These are phyloP conservation scores for Hypoxylon sp. DNA, from an alignment of 2,329 filamentous ascomycete genomes.

Conservation along the genomic window DNA sequence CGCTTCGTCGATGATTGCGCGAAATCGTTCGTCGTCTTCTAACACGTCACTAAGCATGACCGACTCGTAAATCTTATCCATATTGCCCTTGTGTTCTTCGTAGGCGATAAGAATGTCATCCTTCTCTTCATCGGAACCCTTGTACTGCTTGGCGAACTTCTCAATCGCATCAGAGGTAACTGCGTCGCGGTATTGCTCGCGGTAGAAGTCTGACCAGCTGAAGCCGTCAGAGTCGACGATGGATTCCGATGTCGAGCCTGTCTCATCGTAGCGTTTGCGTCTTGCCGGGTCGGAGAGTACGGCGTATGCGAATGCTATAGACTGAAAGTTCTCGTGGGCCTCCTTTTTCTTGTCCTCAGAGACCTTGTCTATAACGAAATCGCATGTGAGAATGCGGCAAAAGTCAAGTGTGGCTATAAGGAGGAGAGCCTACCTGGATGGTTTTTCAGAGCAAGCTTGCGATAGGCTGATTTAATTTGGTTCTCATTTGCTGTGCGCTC, in stretches of 20 bases:
- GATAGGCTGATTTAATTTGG: conserved; percentile 91
- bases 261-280: conserved; percentile 88
- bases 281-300: conserved; percentile 87
- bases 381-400: conserved; percentile 22
- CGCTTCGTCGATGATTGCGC: conserved; percentile 83
- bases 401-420: not conserved
- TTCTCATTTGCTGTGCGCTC: conserved; percentile 79
- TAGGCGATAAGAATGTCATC: conserved; percentile 84
- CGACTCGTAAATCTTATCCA: conserved; percentile 82
- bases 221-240: conserved; percentile 85
- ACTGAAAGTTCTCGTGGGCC: conserved; percentile 87
- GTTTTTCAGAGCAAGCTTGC: conserved; percentile 87
- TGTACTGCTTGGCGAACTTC: conserved; percentile 83
- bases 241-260: conserved; percentile 88
- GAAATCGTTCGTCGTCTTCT: conserved; percentile 88
- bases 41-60: conserved; percentile 90
- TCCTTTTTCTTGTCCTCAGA: conserved; percentile 74
- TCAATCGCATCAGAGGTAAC: conserved; percentile 82
- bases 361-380: conserved; percentile 77
- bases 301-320: conserved; percentile 93
- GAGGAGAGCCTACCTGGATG: conserved; percentile 79
- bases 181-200: conserved; percentile 83
- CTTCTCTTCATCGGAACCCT: conserved; percentile 87
- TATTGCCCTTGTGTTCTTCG: conserved; percentile 77
- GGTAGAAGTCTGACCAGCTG: conserved; percentile 92